Base-by-base conservation (phyloP, 75 land plant genomes). In the Chamaecyparis obtusa region DNA sequence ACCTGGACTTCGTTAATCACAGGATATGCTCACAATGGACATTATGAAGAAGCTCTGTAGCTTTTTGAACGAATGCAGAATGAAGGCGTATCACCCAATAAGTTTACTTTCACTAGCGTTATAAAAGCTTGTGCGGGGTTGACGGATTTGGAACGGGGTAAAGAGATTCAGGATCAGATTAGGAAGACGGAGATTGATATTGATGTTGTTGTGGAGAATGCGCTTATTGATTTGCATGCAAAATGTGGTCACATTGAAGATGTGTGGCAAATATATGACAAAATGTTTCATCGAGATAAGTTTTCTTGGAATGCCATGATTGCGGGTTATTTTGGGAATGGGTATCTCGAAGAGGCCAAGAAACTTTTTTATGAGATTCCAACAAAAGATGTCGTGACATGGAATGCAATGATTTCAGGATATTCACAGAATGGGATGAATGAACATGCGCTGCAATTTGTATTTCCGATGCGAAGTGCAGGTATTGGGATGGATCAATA, bases 221-320 rank as follows among this genome's bases (percentile, higher is more conserved):
- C 95, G 17, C 86, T 93, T 84, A 76, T 93, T 74, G 93, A 92
- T 86, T 90, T 88, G 4, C 92, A 93, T 92, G 88, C 89, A 0
- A 93, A 90, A 67, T 60, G 88, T 60, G 91, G 92, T 1, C 82
- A 87, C 49, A 35, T 90, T 86, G 55, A 8, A 17, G 84, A 84
- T 27, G 90, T 89, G 14, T 74, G 91, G 51, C 88, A 87, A 76
- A 85, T 92, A 87, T 94, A 91, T 77, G 89, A 92, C 75, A 88
- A 48, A 41, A 90, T 94, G 91, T 30, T 27, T 4, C 86, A 81
- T 78, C 94, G 86, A 87, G 92, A 91, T 87, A 89, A 77, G 15
- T 84, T 91, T 83, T 88, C 92, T 24, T 94, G 95, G 95, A 94
- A 92, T 89, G 88, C 92, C 32, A 94, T 94, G 88, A 91, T 92